Conservation (phyloP, 208 protist genomes). For the Crithidia thermophila region DNA sequence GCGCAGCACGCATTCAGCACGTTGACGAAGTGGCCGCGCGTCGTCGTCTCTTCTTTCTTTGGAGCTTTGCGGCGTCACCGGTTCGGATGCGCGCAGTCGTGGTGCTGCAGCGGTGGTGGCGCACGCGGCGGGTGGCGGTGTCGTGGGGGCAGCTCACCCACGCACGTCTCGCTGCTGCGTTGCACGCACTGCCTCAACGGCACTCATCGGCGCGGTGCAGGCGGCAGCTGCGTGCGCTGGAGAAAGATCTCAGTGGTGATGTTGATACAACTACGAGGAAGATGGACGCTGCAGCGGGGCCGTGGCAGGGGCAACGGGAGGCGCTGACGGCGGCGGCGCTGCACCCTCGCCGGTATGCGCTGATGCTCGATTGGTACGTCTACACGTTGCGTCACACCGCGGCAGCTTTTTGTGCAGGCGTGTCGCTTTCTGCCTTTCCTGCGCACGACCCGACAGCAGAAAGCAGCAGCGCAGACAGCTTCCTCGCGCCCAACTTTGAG, state of each 20-base stretch:
- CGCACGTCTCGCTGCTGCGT: not conserved
- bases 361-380: constrained; percentile 36
- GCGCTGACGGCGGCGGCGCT: constrained; percentile 37
- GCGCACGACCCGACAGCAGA: too few species aligned
- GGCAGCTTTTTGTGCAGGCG: constrained; percentile 9
- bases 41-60: constrained; percentile 8
- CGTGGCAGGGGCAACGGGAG: not conserved
- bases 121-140: constrained; percentile 32
- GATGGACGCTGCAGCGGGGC: too few species aligned
- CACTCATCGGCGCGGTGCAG: constrained; percentile 3
- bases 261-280: not conserved
- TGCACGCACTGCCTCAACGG: constrained; percentile 6
- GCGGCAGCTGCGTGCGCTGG: constrained; percentile 14
- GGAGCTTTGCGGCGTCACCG: constrained; percentile 37
- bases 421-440: not conserved
- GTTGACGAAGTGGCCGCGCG: constrained; percentile 32
- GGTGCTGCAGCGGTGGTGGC: constrained; percentile 77
- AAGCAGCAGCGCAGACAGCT: too few species aligned
- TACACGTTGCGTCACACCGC: constrained; percentile 28
- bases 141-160: constrained; percentile 27
- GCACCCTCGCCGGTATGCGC: constrained; percentile 33
- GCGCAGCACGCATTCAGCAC: constrained; percentile 1
- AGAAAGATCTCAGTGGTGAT: not conserved
- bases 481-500: too few species aligned
- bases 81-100: constrained; percentile 46